phyloP scores from a whole-genome alignment of 345 rosid genomes.

The Populus ilicifolia region DNA sequence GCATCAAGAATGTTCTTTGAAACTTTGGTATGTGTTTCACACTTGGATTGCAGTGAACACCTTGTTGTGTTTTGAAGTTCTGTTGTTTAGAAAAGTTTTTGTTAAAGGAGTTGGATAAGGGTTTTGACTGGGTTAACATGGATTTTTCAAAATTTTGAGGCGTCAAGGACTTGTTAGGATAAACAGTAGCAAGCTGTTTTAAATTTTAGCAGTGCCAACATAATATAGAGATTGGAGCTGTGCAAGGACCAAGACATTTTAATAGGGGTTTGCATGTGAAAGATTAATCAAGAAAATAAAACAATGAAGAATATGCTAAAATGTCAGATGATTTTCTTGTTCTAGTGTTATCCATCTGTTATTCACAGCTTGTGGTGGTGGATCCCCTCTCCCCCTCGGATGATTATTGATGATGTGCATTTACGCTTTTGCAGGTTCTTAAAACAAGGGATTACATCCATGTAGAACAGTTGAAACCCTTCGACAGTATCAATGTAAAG shows the following conservation, averaged over 20 bases:
- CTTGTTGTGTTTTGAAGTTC: not conserved
- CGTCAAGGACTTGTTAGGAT: not conserved
- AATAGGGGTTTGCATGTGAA: not conserved
- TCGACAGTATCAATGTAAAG: conserved; percentile 58
- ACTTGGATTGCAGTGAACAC: not conserved
- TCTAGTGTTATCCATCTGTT: not conserved
- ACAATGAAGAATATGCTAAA: not conserved
- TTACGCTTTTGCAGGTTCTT: conserved; percentile 52
- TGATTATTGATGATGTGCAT: not conserved
- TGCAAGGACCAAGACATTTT: not conserved
- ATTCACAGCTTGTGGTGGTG: not conserved
- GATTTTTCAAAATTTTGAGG: not conserved
- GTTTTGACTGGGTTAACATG: not conserved
- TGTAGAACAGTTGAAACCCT: conserved; percentile 73
- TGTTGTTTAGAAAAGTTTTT: not conserved
- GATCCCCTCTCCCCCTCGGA: not conserved
- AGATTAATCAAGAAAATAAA: not conserved
- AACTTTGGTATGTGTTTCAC: conserved; percentile 64
- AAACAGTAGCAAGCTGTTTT: not conserved
- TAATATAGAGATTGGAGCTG: not conserved
- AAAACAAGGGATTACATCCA: conserved; percentile 91
- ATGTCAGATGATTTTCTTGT: not conserved
- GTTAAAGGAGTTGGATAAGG: not conserved
- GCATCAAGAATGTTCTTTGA: conserved; percentile 99
- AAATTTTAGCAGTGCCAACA: not conserved